A percentile compares a stretch with the other conserved stretches of the same genome.
phyloP scores from a whole-genome alignment of 2,329 filamentous ascomycete species.

The Sodiomyces alkalinus region DNA sequence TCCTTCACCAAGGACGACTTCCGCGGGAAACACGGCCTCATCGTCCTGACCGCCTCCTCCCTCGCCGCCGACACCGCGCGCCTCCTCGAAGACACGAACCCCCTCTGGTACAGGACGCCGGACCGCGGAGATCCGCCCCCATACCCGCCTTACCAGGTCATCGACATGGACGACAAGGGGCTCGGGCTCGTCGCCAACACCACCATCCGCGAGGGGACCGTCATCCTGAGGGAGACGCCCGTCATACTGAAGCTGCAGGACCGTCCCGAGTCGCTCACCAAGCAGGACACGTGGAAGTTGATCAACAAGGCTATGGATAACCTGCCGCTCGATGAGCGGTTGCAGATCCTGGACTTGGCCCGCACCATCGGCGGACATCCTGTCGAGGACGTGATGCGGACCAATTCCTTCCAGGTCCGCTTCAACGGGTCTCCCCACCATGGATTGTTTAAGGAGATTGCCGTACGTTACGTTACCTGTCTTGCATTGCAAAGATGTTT shows the following conservation, averaged over 20 bases:
- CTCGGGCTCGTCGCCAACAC: slow-evolving; percentile 16
- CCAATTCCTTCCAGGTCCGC: slow-evolving; percentile 17
- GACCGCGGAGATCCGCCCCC: not conserved
- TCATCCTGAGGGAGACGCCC: slow-evolving; percentile 16
- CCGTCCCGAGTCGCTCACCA: slow-evolving; percentile 7
- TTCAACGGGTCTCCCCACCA: slow-evolving; percentile 11
- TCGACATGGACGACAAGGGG: slow-evolving; percentile 14
- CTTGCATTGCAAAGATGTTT: too few relatives aligned
- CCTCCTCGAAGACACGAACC: slow-evolving; percentile 2
- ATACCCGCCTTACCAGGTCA: slow-evolving; percentile 11
- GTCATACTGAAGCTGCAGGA: slow-evolving; percentile 13
- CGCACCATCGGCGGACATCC: slow-evolving; percentile 14
- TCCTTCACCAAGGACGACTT: slow-evolving; percentile 7
- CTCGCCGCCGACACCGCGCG: slow-evolving; percentile 3
- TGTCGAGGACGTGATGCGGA: slow-evolving; percentile 17
- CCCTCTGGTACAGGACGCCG: slow-evolving; percentile 1
- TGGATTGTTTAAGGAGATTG: slow-evolving; percentile 17
- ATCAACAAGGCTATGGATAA: slow-evolving; percentile 14
- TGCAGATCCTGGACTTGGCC: slow-evolving; percentile 13
- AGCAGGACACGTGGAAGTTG: slow-evolving; percentile 10
- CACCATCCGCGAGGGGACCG: slow-evolving; percentile 15
- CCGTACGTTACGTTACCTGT: too few relatives aligned
- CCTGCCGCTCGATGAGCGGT: slow-evolving; percentile 10
- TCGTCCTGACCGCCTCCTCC: slow-evolving; percentile 5
- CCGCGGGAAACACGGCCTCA: slow-evolving; percentile 3